Percentiles rank a stretch among this genome's conserved stretches.
phyloP scores from a whole-genome alignment of 768 basidiomycete species.

The Hebeloma cylindrosporum region DNA sequence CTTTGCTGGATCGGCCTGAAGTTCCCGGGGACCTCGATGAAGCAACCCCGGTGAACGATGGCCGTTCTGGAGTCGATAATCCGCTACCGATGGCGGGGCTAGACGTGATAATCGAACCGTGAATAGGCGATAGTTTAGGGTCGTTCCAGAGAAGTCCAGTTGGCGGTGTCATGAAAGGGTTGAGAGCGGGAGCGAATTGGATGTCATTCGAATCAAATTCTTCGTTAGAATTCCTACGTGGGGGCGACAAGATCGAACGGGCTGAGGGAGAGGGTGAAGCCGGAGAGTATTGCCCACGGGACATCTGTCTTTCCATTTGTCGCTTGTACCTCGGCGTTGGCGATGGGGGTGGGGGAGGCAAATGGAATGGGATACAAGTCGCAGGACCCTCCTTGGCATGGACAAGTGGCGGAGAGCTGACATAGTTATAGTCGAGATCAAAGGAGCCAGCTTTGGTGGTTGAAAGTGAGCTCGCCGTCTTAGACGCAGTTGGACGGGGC shows the following conservation, averaged over 20 bases:
- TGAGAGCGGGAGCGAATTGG: conserved; percentile 18
- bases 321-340: conserved; percentile 18
- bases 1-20: too few species aligned
- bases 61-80: too few species aligned
- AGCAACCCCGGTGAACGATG: too few species aligned
- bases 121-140: conserved; percentile 26
- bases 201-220: conserved; percentile 27
- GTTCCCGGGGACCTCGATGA: too few species aligned
- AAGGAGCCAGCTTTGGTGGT: conserved; percentile 8
- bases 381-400: conserved; percentile 12
- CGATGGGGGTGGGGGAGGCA: conserved; percentile 21
- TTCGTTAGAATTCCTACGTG: too few species aligned
- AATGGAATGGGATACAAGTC: conserved; percentile 15
- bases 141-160: conserved; percentile 23
- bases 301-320: conserved; percentile 10
- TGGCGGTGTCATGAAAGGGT: conserved; percentile 15
- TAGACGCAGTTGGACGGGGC: conserved; percentile 12
- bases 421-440: conserved; percentile 11
- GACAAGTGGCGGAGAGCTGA: conserved; percentile 16
- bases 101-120: conserved; percentile 16
- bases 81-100: too few species aligned
- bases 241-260: too few species aligned
- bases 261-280: conserved; percentile 16
- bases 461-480: conserved; percentile 4
- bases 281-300: conserved; percentile 10